Conservation (phyloP, 495 filamentous ascomycete species). For the Darksidea phi region DNA sequence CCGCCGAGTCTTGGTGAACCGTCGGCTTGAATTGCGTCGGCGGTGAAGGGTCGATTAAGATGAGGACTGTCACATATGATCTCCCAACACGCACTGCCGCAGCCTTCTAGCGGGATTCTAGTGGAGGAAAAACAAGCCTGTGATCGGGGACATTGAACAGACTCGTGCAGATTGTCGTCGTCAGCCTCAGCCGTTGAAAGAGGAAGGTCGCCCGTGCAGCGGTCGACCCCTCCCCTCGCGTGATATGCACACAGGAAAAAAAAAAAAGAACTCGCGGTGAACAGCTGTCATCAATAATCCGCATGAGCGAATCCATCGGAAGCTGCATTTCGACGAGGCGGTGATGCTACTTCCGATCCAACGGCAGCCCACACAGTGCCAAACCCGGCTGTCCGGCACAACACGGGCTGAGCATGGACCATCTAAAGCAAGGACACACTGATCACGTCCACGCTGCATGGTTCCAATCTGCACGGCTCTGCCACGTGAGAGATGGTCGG, state of each 20-base stretch:
- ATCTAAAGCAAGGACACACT: too few relatives aligned
- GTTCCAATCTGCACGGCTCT: too few relatives aligned
- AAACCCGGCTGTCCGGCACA: conserved; percentile 24
- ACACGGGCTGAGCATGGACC: too few relatives aligned
- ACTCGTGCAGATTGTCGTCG: conserved; percentile 8
- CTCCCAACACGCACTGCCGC: background rate
- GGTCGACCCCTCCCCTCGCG: conserved; percentile 2
- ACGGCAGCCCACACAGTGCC: background rate
- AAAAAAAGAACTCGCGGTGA: background rate
- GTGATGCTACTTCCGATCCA: background rate
- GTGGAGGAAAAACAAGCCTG: conserved; percentile 2
- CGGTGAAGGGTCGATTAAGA: background rate
- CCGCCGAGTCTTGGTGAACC: too few relatives aligned
- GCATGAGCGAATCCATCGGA: background rate
- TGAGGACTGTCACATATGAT: background rate
- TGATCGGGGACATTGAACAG: background rate
- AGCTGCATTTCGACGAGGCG: too few relatives aligned
- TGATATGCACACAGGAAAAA: background rate
- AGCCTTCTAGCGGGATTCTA: background rate
- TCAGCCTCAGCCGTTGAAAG: conserved; percentile 13
- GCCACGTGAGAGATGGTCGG: conserved; percentile 29
- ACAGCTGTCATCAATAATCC: background rate
- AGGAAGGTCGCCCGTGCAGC: conserved; percentile 22
- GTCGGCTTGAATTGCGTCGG: too few relatives aligned
- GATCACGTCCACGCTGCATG: conserved; percentile 11